A percentile compares a stretch with the other conserved stretches of the same genome.
Evolutionary conservation across 257 asterid species (phyloP).

Genomic region (Solanum habrochaites): DNA sequence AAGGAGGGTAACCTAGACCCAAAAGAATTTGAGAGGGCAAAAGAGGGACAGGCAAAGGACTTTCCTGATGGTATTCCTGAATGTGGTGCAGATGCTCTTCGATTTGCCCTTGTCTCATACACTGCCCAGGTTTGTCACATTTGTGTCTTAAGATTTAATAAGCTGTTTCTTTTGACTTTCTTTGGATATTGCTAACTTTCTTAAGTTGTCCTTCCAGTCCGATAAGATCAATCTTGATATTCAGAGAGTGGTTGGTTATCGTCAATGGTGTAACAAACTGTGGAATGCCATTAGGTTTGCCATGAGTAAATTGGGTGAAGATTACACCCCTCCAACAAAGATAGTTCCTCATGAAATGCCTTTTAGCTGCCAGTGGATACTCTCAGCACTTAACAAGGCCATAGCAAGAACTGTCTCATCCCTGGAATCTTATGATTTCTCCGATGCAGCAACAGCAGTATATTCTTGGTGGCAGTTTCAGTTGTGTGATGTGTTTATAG

Average conservation of each 20-base stretch:
- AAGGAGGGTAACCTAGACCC: slow-evolving; percentile 91
- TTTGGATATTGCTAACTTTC: background rate
- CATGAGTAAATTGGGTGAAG: slow-evolving; percentile 90
- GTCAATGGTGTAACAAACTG: slow-evolving; percentile 95
- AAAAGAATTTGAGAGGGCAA: slow-evolving; percentile 64
- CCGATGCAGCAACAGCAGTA: slow-evolving; percentile 88
- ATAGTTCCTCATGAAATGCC: slow-evolving; percentile 54
- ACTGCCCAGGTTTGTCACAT: slow-evolving; percentile 69
- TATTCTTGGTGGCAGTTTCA: slow-evolving; percentile 92
- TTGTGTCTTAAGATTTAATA: background rate
- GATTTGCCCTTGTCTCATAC: slow-evolving; percentile 87
- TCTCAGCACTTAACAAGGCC: slow-evolving; percentile 78
- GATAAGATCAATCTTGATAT: slow-evolving; percentile 87
- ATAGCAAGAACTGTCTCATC: slow-evolving; percentile 56
- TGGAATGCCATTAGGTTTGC: slow-evolving; percentile 98
- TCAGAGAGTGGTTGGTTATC: slow-evolving; percentile 91
- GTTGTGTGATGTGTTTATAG: slow-evolving; percentile 88
- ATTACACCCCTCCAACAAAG: slow-evolving; percentile 60
- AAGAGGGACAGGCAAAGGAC: slow-evolving; percentile 82
- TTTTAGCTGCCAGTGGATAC: slow-evolving; percentile 93
- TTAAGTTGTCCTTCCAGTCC: slow-evolving; percentile 41
- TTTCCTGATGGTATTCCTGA: slow-evolving; percentile 86
- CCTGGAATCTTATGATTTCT: slow-evolving; percentile 64
- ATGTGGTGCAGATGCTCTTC: slow-evolving; percentile 96
- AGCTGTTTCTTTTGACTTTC: background rate